Conservation (phyloP, 164 flowering plant genomes). For the Tetracentron sinense region DNA sequence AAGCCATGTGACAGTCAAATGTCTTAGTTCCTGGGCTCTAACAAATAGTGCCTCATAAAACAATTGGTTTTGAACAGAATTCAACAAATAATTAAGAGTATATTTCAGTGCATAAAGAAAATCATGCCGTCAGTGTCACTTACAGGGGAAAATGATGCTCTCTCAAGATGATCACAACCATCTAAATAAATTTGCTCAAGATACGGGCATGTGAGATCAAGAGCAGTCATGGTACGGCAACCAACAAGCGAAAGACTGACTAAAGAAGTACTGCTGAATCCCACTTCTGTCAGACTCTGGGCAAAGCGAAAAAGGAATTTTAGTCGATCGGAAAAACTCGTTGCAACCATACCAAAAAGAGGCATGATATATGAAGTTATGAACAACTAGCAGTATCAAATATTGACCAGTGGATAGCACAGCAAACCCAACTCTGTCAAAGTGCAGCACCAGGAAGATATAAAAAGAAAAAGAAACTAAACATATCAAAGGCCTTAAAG, state of each 20-base stretch:
- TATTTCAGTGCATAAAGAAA: not conserved
- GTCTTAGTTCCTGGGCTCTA: not conserved
- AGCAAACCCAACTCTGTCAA: no score
- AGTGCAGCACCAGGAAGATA: no score
- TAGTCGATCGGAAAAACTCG: not conserved
- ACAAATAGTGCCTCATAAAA: not conserved
- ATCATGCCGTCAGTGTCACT: slow-evolving; percentile 23
- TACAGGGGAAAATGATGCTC: slow-evolving; percentile 83
- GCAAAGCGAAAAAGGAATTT: slow-evolving; percentile 14
- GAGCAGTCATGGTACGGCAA: slow-evolving; percentile 72
- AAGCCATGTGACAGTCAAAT: not conserved
- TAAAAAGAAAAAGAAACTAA: no score
- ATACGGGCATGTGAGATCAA: slow-evolving; percentile 66
- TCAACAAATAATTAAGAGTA: not conserved
- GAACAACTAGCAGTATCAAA: no score
- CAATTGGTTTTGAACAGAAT: not conserved
- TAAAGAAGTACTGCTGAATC: slow-evolving; percentile 63
- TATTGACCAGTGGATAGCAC: no score
- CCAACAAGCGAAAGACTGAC: slow-evolving; percentile 81
- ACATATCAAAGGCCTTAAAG: no score
- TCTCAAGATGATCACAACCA: slow-evolving; percentile 96
- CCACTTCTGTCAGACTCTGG: slow-evolving; percentile 78
- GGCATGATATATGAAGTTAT: no score
- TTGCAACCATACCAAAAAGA: no score
- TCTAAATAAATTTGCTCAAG: slow-evolving; percentile 77